Evolutionary conservation across 352 stramenopile species (phyloP).

Genomic region (Pythium sp.): DNA sequence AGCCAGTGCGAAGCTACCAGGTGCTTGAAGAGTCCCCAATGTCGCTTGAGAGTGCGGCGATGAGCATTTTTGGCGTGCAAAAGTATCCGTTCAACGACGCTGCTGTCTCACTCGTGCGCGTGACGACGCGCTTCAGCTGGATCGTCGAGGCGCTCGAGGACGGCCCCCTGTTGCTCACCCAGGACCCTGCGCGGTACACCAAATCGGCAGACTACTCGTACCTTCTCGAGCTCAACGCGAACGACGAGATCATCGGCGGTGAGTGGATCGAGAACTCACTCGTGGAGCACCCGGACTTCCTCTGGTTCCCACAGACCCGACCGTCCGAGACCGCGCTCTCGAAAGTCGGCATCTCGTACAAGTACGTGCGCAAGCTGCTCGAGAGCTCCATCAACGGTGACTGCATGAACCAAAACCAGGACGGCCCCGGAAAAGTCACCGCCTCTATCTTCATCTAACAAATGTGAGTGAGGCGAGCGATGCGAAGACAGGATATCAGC

Average conservation of each 20-base stretch:
- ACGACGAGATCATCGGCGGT: slow-evolving; percentile 13
- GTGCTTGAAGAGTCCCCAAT: slow-evolving; percentile 34
- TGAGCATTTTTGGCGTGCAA: slow-evolving; percentile 35
- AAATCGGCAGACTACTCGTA: slow-evolving; percentile 8
- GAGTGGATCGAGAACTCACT: slow-evolving; percentile 15
- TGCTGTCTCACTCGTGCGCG: slow-evolving; percentile 39
- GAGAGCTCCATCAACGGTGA: slow-evolving; percentile 10
- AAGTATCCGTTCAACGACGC: slow-evolving; percentile 62
- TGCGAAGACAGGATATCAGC: background rate
- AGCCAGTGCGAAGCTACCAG: slow-evolving; percentile 40
- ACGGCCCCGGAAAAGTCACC: background rate
- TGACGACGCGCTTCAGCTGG: slow-evolving; percentile 52
- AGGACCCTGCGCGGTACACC: slow-evolving; percentile 5
- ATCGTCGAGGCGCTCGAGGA: slow-evolving; percentile 49
- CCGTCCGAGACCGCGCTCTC: background rate
- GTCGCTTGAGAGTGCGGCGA: slow-evolving; percentile 26
- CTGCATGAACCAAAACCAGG: slow-evolving; percentile 11
- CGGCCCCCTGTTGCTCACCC: slow-evolving; percentile 20
- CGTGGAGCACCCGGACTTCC: slow-evolving; percentile 10
- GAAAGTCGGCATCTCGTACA: slow-evolving; percentile 12
- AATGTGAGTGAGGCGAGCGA: background rate
- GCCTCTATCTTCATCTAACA: background rate
- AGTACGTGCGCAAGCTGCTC: slow-evolving; percentile 3
- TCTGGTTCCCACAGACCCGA: slow-evolving; percentile 7
- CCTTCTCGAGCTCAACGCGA: slow-evolving; percentile 12